Conservation (phyloP, 768 basidiomycete genomes). For the Sistotremastrum suecicum region DNA sequence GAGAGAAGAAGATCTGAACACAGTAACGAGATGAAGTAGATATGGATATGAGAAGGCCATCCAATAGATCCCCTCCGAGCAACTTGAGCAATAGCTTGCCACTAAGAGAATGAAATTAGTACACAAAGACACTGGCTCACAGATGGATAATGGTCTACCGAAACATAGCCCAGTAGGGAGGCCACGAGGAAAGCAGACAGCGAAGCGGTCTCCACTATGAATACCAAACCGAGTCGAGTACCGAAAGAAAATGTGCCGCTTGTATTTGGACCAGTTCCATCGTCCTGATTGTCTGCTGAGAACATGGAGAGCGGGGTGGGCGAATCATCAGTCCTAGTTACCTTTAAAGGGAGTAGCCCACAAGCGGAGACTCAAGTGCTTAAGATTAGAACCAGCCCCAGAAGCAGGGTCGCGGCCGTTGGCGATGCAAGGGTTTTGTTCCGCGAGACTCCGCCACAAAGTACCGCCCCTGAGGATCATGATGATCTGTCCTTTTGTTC, state of each 20-base stretch:
- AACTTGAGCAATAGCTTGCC: conserved; percentile 8
- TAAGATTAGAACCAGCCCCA: too few relatives aligned
- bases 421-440: too few relatives aligned
- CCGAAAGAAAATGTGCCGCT: conserved; percentile 9
- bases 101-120: conserved; percentile 6
- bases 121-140: background rate
- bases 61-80: background rate
- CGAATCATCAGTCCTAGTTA: too few relatives aligned
- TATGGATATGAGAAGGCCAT: conserved; percentile 12
- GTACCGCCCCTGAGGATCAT: too few relatives aligned
- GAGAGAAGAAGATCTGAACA: conserved; percentile 16
- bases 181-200: conserved; percentile 18
- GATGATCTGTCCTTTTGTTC: too few relatives aligned
- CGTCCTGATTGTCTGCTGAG: too few relatives aligned
- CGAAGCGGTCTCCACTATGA: conserved; percentile 18
- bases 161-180: conserved; percentile 16
- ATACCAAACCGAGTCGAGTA: conserved; percentile 16
- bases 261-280: background rate
- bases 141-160: conserved; percentile 8
- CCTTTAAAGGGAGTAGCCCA: too few relatives aligned
- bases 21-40: conserved; percentile 16
- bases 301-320: too few relatives aligned
- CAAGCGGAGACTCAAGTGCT: too few relatives aligned
- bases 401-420: too few relatives aligned
- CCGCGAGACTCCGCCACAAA: too few relatives aligned